A percentile compares a stretch with the other conserved stretches of the same genome.
phyloP scores from a whole-genome alignment of 225 moss, liverwort and hornwort species.

The Antitrichia curtipendula region DNA sequence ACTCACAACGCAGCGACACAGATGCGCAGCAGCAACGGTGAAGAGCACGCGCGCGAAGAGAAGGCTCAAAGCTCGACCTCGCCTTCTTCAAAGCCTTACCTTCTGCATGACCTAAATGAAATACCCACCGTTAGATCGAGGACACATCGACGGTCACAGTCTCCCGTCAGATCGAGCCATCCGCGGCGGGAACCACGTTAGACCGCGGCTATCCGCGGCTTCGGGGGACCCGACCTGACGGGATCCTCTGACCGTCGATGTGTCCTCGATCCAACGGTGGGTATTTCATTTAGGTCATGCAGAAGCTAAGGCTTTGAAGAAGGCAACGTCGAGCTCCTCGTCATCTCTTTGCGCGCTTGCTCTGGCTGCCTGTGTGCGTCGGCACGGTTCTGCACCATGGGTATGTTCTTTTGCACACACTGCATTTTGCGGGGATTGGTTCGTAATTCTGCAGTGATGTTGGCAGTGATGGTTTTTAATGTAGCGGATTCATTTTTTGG shows the following conservation, averaged over 20 bases:
- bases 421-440: background rate
- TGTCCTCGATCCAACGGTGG: background rate
- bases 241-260: background rate
- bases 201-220: background rate
- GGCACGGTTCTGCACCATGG: background rate
- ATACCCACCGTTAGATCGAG: background rate
- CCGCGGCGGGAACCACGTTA: background rate
- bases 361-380: background rate
- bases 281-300: background rate
- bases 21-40: background rate
- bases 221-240: background rate
- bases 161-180: background rate
- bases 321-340: rapidly evolving
- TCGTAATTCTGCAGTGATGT: too few species aligned
- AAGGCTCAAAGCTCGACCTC: rapidly evolving
- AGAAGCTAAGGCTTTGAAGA: background rate
- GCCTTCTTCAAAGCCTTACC: background rate
- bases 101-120: background rate
- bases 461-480: too few species aligned
- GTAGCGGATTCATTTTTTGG: background rate
- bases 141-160: background rate
- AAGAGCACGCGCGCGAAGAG: background rate
- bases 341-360: background rate
- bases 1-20: background rate
- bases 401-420: background rate